Base-by-base conservation (phyloP, 2,329 filamentous ascomycete species). In the Hypomyces perniciosus region DNA sequence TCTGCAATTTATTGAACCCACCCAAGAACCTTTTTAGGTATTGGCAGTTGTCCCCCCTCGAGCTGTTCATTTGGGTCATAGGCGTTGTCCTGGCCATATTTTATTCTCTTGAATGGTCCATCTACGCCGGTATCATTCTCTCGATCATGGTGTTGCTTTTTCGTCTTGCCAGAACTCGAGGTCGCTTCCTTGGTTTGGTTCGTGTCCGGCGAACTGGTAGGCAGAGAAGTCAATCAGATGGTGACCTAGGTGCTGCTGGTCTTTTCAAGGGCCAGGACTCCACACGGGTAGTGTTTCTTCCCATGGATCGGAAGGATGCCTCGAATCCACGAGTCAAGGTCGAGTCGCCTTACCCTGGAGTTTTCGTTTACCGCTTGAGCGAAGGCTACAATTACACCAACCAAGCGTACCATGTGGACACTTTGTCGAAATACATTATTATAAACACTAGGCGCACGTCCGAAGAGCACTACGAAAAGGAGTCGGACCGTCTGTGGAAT, bases 11-110 rank as follows among this genome's bases (percentile, higher is more conserved):
- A 43, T 81, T 91, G 60, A 85, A 85, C 0, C 81, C 85, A 1
- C 87, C 87, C 1, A 84, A 85, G 57, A 84, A 81, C 0, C 76
- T 91, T 2, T 89, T 88, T 68, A 82, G 85, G 53, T 91, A 89
- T 70, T 91, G 87, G 87, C 77, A 80, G 39, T 79, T 89, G 0
- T 86, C 85, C 0, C 88, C 88, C 0, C 61, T 90, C 0, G 88
- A 92, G 62, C 80, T 86, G 0, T 53, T 86, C 40, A 86, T 91
- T 60, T 92, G 89, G 77, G 80, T 90, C 52, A 75, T 79, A 30
- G 86, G 88, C 59, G 85, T 91, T 6, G 65, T 88, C 9, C 58
- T 77, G n/a, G 72, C 73, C 34, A 62, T 78, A 33, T 77, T 79
- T 56, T 69, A 71, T 8, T 70, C 69, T 3, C 72, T 79, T 8